Conservation (phyloP, 2,329 filamentous ascomycete genomes). For the Botrytis aclada region DNA sequence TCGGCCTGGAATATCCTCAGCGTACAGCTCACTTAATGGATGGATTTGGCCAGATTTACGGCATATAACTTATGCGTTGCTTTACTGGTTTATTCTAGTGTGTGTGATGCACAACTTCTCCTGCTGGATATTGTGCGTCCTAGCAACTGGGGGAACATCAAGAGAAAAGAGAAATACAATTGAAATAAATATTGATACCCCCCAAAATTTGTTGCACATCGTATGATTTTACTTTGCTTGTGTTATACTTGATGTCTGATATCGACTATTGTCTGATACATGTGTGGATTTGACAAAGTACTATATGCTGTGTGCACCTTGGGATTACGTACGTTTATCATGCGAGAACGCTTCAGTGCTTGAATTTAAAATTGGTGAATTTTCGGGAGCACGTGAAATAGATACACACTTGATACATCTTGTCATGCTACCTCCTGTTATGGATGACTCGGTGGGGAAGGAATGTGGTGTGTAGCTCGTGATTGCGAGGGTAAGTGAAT, state of each 20-base stretch:
- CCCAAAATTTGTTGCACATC: background rate
- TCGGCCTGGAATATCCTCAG: background rate
- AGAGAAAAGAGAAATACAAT: background rate
- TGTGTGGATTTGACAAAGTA: background rate
- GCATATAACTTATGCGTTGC: background rate
- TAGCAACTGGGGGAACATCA: background rate
- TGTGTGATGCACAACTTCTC: background rate
- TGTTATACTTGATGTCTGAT: background rate
- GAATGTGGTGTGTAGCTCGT: too few species aligned
- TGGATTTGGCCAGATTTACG: background rate
- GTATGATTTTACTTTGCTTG: background rate
- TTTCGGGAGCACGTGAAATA: too few species aligned
- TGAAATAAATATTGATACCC: slow-evolving; percentile 9
- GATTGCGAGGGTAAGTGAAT: too few species aligned
- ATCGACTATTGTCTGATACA: background rate
- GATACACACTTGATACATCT: too few species aligned
- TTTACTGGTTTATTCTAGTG: background rate
- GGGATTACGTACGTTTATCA: background rate
- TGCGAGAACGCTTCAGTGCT: background rate
- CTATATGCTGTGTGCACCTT: background rate
- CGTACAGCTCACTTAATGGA: background rate
- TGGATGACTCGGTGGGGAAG: too few species aligned
- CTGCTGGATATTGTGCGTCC: background rate
- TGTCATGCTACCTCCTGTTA: too few species aligned
- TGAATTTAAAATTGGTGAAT: background rate